Evolutionary conservation across 306 rosid genomes (phyloP), one percentile per base, ranked within the genome.

Genomic region (Pyrus pyrifolia): DNA sequence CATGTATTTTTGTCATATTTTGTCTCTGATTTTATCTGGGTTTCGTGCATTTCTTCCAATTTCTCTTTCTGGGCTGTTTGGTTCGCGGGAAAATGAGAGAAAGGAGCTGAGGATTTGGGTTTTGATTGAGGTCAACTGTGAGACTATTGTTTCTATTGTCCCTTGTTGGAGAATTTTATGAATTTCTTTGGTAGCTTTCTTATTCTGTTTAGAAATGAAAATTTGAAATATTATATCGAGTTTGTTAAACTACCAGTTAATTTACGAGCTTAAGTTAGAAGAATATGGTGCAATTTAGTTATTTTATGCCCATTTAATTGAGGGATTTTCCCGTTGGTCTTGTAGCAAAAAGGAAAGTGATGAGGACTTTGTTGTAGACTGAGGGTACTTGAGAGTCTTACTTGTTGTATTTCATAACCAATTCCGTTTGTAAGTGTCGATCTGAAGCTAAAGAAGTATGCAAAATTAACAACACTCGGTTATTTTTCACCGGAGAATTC

Each of bases 41-140:
- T 79, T 73, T 78, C 52, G 22, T 13, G 46, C 67, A 22, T 23
- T 42, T 65, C 14, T 0, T 55, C 6, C 8, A 5, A 9, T n/a
- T 67, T 70, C 11, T 13, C 4, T 59, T 53, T 14, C 27, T 59
- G 44, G 38, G 11, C 22, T 74, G 63, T 25, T 76, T 79, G 35
- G 29, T 73, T 73, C 8, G 13, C 27, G 25, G 23, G 58, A 67
- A 72, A 29, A 23, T 21, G 65, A 38, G 55, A 61, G 67, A 69
- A 33, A 72, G 76, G 9, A 35, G 35, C 60, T 68, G 79, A 49
- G 11, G 49, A 67, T 63, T 63, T 69, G 59, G 82, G 74, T 25
- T 70, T 66, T 65, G 21, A 78, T 42, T 22, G 40, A 25, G 55
- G 76, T 31, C 52, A 63, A 45, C 63, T 33, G 29, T 25, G 18